Conservation (phyloP, 768 basidiomycete species). For the Leccinum rimulosum region DNA sequence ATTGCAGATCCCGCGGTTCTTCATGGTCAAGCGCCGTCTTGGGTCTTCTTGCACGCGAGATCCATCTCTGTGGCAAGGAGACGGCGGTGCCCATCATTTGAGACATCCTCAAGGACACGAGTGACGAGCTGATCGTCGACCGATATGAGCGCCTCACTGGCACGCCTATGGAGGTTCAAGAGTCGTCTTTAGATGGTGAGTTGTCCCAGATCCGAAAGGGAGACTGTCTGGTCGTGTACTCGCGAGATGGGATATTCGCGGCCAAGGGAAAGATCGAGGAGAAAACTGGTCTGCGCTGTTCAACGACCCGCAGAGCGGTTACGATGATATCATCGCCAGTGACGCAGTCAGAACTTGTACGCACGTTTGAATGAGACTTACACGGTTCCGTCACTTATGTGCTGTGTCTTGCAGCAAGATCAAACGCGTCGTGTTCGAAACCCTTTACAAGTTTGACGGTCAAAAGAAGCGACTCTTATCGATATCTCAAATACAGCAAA, state of each 20-base stretch:
- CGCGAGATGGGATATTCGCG: slow-evolving; percentile 68
- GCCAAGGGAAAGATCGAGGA: slow-evolving; percentile 57
- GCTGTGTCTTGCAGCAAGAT: slow-evolving; percentile 59
- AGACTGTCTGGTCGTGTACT: slow-evolving; percentile 91
- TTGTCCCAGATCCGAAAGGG: slow-evolving; percentile 65
- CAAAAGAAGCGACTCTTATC: slow-evolving; percentile 46
- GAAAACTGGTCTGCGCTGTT: slow-evolving; percentile 70
- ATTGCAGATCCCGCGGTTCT: too few species aligned
- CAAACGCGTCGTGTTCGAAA: slow-evolving; percentile 77
- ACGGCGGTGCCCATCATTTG: slow-evolving; percentile 53
- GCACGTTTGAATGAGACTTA: slow-evolving; percentile 24
- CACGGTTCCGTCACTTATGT: background rate
- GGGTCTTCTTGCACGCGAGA: too few species aligned
- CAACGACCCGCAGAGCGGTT: slow-evolving; percentile 80
- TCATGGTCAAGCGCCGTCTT: too few species aligned
- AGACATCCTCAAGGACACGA: slow-evolving; percentile 66
- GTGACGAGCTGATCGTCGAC: slow-evolving; percentile 78
- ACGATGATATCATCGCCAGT: slow-evolving; percentile 88
- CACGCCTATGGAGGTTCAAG: slow-evolving; percentile 74
- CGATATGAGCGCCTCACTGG: slow-evolving; percentile 73
- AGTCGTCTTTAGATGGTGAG: slow-evolving; percentile 47
- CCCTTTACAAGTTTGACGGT: slow-evolving; percentile 67
- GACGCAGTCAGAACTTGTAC: slow-evolving; percentile 97
- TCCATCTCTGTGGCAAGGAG: too few species aligned
- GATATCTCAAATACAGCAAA: slow-evolving; percentile 84